Evolutionary conservation across 108 stramenopile genomes (phyloP), one percentile per base, ranked within the genome.

Genomic region (Nitzschia sp.): DNA sequence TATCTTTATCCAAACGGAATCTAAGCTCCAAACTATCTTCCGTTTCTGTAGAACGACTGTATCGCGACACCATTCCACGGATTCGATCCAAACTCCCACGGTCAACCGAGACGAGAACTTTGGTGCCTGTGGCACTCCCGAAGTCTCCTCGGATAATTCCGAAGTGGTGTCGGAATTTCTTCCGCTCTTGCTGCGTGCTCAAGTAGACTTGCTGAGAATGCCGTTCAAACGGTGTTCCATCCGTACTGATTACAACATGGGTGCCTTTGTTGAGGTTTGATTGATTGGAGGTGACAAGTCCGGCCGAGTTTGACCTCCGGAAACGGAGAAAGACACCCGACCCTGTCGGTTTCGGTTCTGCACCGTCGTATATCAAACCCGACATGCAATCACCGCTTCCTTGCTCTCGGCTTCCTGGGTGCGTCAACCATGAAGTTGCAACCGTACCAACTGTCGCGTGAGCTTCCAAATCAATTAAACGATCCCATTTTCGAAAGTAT

Each of bases 401-500:
- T 34, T n/a, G 40, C 71, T 94, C 90, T 63, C 78, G 73, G 38
- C 72, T 76, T 29, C 25, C 43, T 3, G 93, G 88, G 10, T 73
- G 53, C 8, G 56, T 50, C 21, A 94, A 69, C 93, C 93, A 94
- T 25, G 90, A 63, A 37, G 85, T 72, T 9, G 78, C 40, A 20
- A 76, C 65, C 52, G 64, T 63, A 10, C 52, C 41, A 10, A 50
- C 50, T 8, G 63, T 59, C 41, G 86, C 82, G 40, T 88, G 78
- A 11, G 80, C 77, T 72, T 94, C 93, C 24, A 94, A 55, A 66
- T 94, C 93, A 48, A 94, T 91, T 48, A 94, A 52, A n/a, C 89
- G 81, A 51, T 94, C 89, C 90, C 90, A 94, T 69, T 85, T 83
- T 2, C 68, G 78, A 70, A 94, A 94, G 61, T 94, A 94, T 15